phyloP scores from a whole-genome alignment of 257 asterid species.

The Galeopsis tetrahit region DNA sequence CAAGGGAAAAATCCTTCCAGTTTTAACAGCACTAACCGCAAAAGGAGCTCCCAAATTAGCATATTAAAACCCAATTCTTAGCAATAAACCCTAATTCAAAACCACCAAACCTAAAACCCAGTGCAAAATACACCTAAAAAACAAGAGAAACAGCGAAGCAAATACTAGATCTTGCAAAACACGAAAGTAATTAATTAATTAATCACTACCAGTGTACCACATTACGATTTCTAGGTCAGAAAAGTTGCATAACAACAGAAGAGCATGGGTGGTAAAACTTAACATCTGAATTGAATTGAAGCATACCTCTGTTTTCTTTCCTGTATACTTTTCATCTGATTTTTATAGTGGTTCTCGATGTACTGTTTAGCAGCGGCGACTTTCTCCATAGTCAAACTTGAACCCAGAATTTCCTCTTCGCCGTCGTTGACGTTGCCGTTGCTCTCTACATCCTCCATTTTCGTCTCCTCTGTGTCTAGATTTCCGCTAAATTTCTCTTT shows the following conservation, averaged over 20 bases:
- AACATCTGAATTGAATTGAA: slow-evolving; percentile 8
- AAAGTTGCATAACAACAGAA: slow-evolving; percentile 21
- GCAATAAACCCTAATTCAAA: slow-evolving; percentile 13
- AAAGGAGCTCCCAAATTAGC: slow-evolving; percentile 11
- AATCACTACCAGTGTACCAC: background rate
- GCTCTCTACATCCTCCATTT: slow-evolving; percentile 50
- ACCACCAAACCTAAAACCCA: slow-evolving; percentile 32
- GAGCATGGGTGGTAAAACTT: slow-evolving; percentile 15
- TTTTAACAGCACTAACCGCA: slow-evolving; percentile 10
- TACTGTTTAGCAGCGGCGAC: slow-evolving; percentile 98
- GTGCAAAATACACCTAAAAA: slow-evolving; percentile 4
- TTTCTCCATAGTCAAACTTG: slow-evolving; percentile 94
- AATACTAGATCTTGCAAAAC: slow-evolving; percentile 46
- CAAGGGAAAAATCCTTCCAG: slow-evolving; percentile 21
- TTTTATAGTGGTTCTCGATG: slow-evolving; percentile 96
- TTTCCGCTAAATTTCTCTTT: slow-evolving; percentile 37
- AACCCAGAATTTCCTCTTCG: slow-evolving; percentile 80
- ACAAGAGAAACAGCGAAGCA: slow-evolving; percentile 23
- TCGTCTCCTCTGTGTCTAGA: slow-evolving; percentile 42
- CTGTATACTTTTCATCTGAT: slow-evolving; percentile 94
- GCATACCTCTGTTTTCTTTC: slow-evolving; percentile 87
- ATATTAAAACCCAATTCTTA: slow-evolving; percentile 6
- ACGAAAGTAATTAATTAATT: slow-evolving; percentile 21
- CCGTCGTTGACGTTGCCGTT: slow-evolving; percentile 27
- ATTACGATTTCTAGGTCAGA: slow-evolving; percentile 32